phyloP scores from a whole-genome alignment of 805 yeast genomes.

The Candida khao-thaluensis region DNA sequence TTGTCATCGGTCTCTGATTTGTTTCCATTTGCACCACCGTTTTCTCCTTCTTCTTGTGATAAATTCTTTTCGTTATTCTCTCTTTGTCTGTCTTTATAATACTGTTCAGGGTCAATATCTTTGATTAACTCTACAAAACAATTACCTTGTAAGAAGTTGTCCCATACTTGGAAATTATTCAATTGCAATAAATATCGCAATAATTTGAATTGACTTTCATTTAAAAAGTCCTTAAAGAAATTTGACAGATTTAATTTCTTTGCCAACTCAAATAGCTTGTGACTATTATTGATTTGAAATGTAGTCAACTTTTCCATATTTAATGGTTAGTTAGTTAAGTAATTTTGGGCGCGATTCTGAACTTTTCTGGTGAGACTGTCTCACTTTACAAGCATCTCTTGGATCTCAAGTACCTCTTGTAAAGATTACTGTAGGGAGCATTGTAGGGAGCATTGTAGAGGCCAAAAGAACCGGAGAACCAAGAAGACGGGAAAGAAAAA shows the following conservation, averaged over 20 bases:
- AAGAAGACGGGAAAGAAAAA: not conserved
- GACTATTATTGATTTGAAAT: conserved; percentile 34
- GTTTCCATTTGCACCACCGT: conserved; percentile 23
- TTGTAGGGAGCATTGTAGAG: too few relatives aligned
- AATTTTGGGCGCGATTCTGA: conserved; percentile 1
- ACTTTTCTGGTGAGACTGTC: too few relatives aligned
- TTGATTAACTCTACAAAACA: conserved; percentile 22
- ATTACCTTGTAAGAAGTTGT: conserved; percentile 39
- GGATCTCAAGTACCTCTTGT: not conserved
- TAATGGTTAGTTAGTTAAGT: not conserved
- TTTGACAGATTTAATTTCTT: conserved; percentile 28
- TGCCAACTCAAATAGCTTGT: conserved; percentile 35
- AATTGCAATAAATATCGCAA: conserved; percentile 28
- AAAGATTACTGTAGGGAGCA: not conserved
- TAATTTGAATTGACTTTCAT: conserved; percentile 34
- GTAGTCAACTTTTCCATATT: conserved; percentile 38
- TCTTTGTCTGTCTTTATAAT: not conserved
- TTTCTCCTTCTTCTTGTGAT: not conserved
- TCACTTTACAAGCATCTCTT: too few relatives aligned
- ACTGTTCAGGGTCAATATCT: conserved; percentile 12
- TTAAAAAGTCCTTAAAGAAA: conserved; percentile 37
- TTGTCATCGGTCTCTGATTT: conserved; percentile 4
- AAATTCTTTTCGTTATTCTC: not conserved
- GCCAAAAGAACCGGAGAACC: too few relatives aligned
- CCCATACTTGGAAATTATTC: conserved; percentile 35